phyloP scores from a whole-genome alignment of 192 early-diverging fungal species.

The Podila horticola region DNA sequence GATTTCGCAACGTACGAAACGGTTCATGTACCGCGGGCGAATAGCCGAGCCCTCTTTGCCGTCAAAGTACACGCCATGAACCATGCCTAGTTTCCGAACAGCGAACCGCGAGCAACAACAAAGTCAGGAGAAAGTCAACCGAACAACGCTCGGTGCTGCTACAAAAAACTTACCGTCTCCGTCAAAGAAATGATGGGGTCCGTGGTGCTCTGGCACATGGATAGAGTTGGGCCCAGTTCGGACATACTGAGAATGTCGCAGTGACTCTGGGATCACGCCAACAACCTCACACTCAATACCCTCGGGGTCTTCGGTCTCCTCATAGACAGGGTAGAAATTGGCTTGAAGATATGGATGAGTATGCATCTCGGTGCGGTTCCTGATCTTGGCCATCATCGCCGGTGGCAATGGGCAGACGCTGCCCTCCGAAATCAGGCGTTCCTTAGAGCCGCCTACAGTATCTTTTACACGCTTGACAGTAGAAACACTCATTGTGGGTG shows the following conservation, averaged over 20 bases:
- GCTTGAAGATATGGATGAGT: conserved; percentile 41
- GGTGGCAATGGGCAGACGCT: not conserved
- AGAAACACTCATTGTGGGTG: not conserved
- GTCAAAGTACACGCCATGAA: conserved; percentile 41
- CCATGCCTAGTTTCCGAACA: conserved; percentile 19
- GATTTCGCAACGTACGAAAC: conserved; percentile 24
- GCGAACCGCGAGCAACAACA: too few species aligned
- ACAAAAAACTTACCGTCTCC: conserved; percentile 26
- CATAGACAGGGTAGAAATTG: conserved; percentile 47
- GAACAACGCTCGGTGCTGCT: too few species aligned
- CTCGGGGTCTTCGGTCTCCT: conserved; percentile 34
- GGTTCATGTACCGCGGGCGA: conserved; percentile 46
- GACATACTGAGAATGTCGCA: conserved; percentile 35
- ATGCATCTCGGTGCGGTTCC: conserved; percentile 10
- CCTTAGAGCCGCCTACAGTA: not conserved
- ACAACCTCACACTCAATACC: conserved; percentile 43
- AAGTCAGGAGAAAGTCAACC: not conserved
- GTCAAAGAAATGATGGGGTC: conserved; percentile 31
- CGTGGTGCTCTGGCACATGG: conserved; percentile 13
- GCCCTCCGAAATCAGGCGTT: not conserved
- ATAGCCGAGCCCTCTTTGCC: conserved; percentile 5
- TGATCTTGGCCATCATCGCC: not conserved
- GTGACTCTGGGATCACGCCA: conserved; percentile 32
- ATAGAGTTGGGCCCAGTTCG: conserved; percentile 44
- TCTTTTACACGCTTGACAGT: not conserved